These are phyloP conservation scores for Epichloe scottii DNA, from an alignment of 2,329 filamentous ascomycete species.

Conservation along the genomic window DNA sequence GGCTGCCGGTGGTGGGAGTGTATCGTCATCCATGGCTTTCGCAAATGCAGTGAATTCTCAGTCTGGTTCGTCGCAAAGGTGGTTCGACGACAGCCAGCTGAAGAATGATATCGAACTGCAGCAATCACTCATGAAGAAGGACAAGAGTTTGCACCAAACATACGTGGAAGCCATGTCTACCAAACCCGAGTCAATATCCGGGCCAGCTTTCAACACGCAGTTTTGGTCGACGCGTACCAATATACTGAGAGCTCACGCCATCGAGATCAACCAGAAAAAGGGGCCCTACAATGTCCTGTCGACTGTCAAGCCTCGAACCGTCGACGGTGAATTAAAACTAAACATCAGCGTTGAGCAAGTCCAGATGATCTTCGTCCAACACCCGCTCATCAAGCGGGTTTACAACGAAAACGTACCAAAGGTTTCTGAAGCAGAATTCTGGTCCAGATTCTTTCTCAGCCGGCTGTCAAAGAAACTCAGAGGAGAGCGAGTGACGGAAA, in stretches of 20 bases:
- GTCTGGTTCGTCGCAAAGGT: constrained; percentile 39
- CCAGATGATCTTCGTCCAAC: constrained; percentile 82
- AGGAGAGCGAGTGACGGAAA: constrained; percentile 72
- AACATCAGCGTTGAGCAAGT: constrained; percentile 88
- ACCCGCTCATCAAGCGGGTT: constrained; percentile 77
- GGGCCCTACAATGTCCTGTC: constrained; percentile 92
- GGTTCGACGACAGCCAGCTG: constrained; percentile 72
- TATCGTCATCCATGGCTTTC: constrained; percentile 64
- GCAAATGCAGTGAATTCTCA: constrained; percentile 53
- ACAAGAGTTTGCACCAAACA: constrained; percentile 62
- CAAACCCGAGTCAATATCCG: constrained; percentile 73
- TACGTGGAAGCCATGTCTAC: constrained; percentile 75
- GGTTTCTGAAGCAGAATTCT: constrained; percentile 69
- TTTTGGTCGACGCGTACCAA: constrained; percentile 90
- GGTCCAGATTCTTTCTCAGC: constrained; percentile 88
- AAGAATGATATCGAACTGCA: constrained; percentile 72
- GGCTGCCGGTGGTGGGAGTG: constrained; percentile 24
- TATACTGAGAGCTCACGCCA: constrained; percentile 77
- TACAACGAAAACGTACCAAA: constrained; percentile 90
- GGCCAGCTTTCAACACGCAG: constrained; percentile 72
- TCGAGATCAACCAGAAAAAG: constrained; percentile 73
- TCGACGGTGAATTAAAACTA: constrained; percentile 51
- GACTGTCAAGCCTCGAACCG: constrained; percentile 58
- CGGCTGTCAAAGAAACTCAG: constrained; percentile 81
- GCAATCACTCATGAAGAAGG: constrained; percentile 74